Evolutionary conservation across 257 asterid species (phyloP), one percentile per base, ranked within the genome.

Genomic region (Osmanthus fragrans): DNA sequence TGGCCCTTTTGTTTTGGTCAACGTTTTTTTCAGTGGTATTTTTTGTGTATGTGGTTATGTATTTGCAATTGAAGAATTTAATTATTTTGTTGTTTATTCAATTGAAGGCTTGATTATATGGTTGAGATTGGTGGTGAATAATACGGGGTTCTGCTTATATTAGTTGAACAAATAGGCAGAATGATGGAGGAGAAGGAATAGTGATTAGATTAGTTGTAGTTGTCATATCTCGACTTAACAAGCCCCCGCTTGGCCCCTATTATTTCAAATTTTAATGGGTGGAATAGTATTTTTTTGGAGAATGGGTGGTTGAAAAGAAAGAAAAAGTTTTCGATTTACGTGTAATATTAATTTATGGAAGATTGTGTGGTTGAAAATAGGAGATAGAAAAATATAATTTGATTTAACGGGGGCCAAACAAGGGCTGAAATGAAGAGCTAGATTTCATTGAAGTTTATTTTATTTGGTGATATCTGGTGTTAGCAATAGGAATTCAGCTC

Each of bases 11-110:
- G 34, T 58, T 36, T 40, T 77, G 32, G 54, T 33, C 39, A 49
- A 21, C 27, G 36, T 64, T 11, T 36, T 36, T 37, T 58, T 36
- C 42, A n/a, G 19, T 63, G 58, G 6, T 27, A 39, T 27, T 63
- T 60, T 49, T n/a, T 70, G 25, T 39, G 42, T 37, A 72, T 27
- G 21, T 65, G 21, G 54, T 37, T 7, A 5, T 73, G 54, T 49
- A 68, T 85, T 47, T 29, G 32, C 15, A 58, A 58, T 58, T 2
- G 29, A 58, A 58, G 66, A 9, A n/a, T 58, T 58, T n/a, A 21
- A 58, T 8, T 21, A 58, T 58, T 58, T 58, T 58, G 66, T 23
- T 58, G 66, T n/a, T 58, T 58, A 58, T 58, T 58, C 66, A 58
- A 58, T 21, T 58, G 21, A 21, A 21, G 27, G 66, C 23, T 58